Conservation (phyloP, 495 filamentous ascomycete species). For the Penicillium flavigenum region DNA sequence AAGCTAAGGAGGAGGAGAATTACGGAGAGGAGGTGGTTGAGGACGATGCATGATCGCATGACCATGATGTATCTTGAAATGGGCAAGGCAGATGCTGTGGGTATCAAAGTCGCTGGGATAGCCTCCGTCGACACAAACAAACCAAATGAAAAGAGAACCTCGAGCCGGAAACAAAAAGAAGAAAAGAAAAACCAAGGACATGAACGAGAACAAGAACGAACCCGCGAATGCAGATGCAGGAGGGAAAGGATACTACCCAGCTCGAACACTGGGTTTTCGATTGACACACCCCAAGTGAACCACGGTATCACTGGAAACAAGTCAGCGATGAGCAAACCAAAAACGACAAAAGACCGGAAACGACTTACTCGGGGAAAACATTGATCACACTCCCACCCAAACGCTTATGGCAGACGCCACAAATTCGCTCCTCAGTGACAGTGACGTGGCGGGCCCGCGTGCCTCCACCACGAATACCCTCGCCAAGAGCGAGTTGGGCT, state of each 20-base stretch:
- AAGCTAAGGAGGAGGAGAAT: constrained; percentile 75
- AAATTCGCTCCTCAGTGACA: constrained; percentile 82
- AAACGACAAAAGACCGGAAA: background rate
- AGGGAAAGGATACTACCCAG: constrained; percentile 19
- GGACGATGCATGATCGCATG: constrained; percentile 46
- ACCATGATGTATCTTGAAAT: constrained; percentile 8
- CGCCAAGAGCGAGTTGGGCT: constrained; percentile 64
- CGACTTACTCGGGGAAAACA: constrained; percentile 64
- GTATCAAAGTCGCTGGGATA: constrained; percentile 41
- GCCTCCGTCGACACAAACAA: constrained; percentile 14
- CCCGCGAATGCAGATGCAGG: constrained; percentile 17
- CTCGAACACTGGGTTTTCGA: constrained; percentile 31
- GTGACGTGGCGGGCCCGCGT: constrained; percentile 72
- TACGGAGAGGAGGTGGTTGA: constrained; percentile 77
- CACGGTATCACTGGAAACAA: constrained; percentile 53
- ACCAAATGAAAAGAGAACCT: constrained; percentile 16
- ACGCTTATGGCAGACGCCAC: constrained; percentile 87
- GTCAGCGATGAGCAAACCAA: constrained; percentile 23
- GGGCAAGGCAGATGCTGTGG: constrained; percentile 29
- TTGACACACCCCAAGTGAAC: constrained; percentile 83
- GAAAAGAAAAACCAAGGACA: constrained; percentile 11
- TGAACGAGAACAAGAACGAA: constrained; percentile 14
- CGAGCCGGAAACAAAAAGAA: constrained; percentile 16
- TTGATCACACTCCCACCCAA: constrained; percentile 86
- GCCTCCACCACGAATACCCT: constrained; percentile 51